phyloP scores from a whole-genome alignment of 208 protist species.

The Wallacemonas sp. region DNA sequence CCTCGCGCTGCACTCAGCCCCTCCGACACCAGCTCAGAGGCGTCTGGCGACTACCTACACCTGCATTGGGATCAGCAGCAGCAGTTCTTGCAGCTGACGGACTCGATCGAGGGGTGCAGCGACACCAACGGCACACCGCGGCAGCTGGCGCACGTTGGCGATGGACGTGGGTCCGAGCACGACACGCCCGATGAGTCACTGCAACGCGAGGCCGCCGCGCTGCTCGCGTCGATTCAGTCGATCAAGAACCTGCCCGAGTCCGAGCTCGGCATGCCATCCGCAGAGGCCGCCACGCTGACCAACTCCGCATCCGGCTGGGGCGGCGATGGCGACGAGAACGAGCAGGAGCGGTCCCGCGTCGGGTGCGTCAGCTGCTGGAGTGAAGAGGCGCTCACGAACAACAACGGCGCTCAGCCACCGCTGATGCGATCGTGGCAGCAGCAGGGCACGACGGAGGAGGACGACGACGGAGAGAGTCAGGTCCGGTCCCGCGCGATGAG shows the following conservation, averaged over 20 bases:
- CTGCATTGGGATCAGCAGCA: conserved; percentile 4
- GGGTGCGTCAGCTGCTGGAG: conserved; percentile 8
- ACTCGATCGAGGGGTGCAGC: background rate
- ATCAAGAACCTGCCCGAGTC: background rate
- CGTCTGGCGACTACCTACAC: background rate
- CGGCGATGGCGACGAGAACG: background rate
- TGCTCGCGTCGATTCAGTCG: conserved; percentile 11
- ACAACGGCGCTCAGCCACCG: background rate
- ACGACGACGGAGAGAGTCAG: conserved; percentile 5
- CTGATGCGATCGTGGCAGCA: conserved; percentile 5
- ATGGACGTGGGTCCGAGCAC: no score
- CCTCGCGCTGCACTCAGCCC: background rate
- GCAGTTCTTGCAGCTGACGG: background rate
- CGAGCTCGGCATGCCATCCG: background rate
- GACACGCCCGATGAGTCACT: no score
- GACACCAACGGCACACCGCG: background rate
- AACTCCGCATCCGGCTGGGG: background rate
- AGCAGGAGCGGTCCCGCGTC: conserved; percentile 2
- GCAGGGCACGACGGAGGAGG: conserved; percentile 11
- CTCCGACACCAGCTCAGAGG: background rate
- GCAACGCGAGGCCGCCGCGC: background rate
- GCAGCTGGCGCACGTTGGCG: background rate
- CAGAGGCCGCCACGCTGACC: background rate
- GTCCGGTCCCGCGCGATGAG: conserved; percentile 1
- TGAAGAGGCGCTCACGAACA: conserved; percentile 1